Percentiles rank a stretch among this genome's conserved stretches.
These are phyloP conservation scores for Yamadazyma triangularis DNA, from an alignment of 1,139 yeast genomes.

Conservation along the genomic window DNA sequence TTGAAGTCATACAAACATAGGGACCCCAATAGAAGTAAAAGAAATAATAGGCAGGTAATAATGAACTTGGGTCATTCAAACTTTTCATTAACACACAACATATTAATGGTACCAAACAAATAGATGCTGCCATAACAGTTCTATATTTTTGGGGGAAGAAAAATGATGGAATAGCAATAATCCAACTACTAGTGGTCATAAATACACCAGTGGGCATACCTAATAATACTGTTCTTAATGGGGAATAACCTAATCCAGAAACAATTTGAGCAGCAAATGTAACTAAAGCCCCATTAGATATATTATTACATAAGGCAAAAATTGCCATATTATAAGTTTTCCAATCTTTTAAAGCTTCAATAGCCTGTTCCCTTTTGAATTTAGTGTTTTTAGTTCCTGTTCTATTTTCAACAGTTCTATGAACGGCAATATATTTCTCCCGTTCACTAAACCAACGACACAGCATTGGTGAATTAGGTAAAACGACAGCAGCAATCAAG, in stretches of 20 bases:
- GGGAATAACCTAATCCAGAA: slow-evolving; percentile 26
- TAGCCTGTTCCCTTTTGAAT: slow-evolving; percentile 38
- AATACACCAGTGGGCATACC: slow-evolving; percentile 49
- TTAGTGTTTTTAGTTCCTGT: slow-evolving; percentile 41
- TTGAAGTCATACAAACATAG: slow-evolving; percentile 19
- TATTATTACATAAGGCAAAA: slow-evolving; percentile 35
- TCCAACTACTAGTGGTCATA: slow-evolving; percentile 10
- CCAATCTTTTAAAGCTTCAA: slow-evolving; percentile 44
- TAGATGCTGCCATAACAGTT: slow-evolving; percentile 12
- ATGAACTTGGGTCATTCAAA: slow-evolving; percentile 14
- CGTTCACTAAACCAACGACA: slow-evolving; percentile 21
- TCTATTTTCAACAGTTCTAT: slow-evolving; percentile 15
- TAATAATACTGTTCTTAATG: slow-evolving; percentile 45
- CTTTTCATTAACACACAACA: slow-evolving; percentile 30
- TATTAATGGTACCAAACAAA: slow-evolving; percentile 35
- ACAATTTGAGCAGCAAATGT: slow-evolving; percentile 43
- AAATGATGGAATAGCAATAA: slow-evolving; percentile 12
- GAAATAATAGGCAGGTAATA: slow-evolving; percentile 23
- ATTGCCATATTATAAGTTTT: slow-evolving; percentile 41
- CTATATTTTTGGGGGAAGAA: slow-evolving; percentile 13
- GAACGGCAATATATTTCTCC: slow-evolving; percentile 13
- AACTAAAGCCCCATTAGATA: slow-evolving; percentile 38
- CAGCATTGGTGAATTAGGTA: slow-evolving; percentile 15
- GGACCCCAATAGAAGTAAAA: slow-evolving; percentile 19
- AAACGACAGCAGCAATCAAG: slow-evolving; percentile 6